These are phyloP conservation scores for Delonix regia DNA, from an alignment of 306 rosid species.

Conservation along the genomic window DNA sequence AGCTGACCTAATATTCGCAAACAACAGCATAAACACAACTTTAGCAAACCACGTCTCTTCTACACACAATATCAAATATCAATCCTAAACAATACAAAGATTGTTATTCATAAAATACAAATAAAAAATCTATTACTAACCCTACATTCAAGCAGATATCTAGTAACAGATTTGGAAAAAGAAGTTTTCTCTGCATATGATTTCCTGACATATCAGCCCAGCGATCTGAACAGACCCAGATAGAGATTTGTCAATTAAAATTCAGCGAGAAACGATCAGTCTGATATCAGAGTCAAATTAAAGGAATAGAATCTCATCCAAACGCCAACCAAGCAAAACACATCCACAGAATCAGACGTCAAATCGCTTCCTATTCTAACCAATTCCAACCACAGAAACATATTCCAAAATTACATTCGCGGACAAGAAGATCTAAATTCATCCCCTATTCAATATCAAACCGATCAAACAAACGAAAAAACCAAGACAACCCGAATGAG, in stretches of 20 bases:
- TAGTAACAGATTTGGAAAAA: neutral
- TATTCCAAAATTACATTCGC: neutral
- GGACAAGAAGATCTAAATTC: slow-evolving; percentile 18
- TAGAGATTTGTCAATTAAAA: neutral
- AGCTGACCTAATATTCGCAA: neutral
- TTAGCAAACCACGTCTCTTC: slow-evolving; percentile 3
- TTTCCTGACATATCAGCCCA: neutral
- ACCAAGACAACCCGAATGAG: slow-evolving; percentile 16
- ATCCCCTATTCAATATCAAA: slow-evolving; percentile 4
- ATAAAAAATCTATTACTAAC: neutral
- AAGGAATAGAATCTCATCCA: slow-evolving; percentile 19
- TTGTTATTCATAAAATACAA: neutral
- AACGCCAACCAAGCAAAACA: neutral
- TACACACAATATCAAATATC: neutral
- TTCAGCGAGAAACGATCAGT: neutral
- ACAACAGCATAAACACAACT: neutral
- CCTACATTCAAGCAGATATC: slow-evolving; percentile 8
- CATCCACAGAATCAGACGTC: neutral
- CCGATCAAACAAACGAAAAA: neutral
- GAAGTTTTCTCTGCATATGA: neutral
- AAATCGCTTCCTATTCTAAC: neutral
- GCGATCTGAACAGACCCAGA: neutral
- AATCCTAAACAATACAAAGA: neutral
- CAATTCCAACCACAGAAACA: neutral
- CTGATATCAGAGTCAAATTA: slow-evolving; percentile 1